Evolutionary conservation across 2,329 filamentous ascomycete genomes (phyloP).

Genomic region (Colletotrichum lini): DNA sequence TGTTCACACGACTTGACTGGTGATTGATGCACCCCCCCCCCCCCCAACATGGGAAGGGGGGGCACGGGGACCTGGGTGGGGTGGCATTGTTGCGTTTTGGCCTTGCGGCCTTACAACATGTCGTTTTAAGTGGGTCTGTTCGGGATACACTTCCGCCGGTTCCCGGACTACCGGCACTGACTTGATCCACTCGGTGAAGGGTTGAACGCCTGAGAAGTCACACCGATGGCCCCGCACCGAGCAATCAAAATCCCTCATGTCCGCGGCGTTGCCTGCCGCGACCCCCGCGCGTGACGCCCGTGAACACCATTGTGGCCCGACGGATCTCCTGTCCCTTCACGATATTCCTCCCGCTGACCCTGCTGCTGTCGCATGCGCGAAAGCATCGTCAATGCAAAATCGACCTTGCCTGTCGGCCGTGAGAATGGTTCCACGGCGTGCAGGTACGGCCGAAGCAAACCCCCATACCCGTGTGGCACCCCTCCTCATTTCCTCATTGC

Average conservation of each 20-base stretch:
- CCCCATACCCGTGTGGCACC: constrained; percentile 2
- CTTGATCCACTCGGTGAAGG: constrained; percentile 35
- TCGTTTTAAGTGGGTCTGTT: background rate
- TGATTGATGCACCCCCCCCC: constrained; percentile 9
- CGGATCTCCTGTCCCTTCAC: background rate
- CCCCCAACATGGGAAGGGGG: too few species aligned
- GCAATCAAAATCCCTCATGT: constrained; percentile 7
- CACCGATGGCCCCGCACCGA: constrained; percentile 16
- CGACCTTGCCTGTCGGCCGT: background rate
- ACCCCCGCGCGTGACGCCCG: background rate
- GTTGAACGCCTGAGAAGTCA: constrained; percentile 4
- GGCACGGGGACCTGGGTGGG: background rate
- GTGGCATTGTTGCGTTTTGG: constrained; percentile 6
- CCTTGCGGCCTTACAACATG: constrained; percentile 19
- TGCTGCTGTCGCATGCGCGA: background rate
- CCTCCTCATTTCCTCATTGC: background rate
- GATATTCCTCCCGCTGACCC: background rate
- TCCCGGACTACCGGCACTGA: constrained; percentile 36
- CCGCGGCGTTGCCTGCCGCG: background rate
- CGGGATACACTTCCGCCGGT: constrained; percentile 36
- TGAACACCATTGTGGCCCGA: background rate
- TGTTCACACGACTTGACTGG: constrained; percentile 25
- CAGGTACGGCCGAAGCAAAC: constrained; percentile 14
- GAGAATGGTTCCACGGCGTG: constrained; percentile 12
- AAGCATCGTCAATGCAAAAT: background rate